Percentiles rank a stretch among this genome's conserved stretches.
These are phyloP conservation scores for Vigna trinervia DNA, from an alignment of 306 rosid genomes.

Conservation along the genomic window DNA sequence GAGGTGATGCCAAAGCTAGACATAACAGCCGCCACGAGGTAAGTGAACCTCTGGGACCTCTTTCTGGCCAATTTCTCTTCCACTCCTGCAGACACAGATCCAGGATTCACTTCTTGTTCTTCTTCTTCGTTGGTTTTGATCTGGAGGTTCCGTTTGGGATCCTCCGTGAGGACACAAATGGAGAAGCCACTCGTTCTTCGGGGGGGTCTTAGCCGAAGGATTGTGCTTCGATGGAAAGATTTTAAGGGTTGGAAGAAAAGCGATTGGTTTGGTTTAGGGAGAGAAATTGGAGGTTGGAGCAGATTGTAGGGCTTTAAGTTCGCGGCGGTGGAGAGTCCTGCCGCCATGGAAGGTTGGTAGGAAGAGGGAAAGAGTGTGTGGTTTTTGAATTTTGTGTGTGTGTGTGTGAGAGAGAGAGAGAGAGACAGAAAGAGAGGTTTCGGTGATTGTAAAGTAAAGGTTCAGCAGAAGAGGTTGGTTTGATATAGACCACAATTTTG, in stretches of 20 bases:
- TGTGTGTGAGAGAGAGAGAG: neutral
- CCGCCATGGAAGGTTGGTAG: constrained; percentile 59
- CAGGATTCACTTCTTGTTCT: constrained; percentile 32
- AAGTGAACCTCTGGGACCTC: constrained; percentile 78
- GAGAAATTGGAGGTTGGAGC: constrained; percentile 41
- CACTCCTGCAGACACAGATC: constrained; percentile 52
- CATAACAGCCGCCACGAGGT: constrained; percentile 85
- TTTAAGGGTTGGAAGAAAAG: constrained; percentile 48
- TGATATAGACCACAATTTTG: constrained; percentile 24
- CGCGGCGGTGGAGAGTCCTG: constrained; percentile 57
- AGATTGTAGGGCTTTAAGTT: constrained; percentile 53
- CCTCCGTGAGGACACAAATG: constrained; percentile 68
- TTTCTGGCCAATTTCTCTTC: constrained; percentile 68
- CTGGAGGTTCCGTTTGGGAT: constrained; percentile 52
- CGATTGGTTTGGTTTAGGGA: constrained; percentile 44
- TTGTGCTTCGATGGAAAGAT: constrained; percentile 37
- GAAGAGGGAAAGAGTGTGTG: neutral
- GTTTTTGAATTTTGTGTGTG: too few relatives aligned
- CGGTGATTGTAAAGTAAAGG: neutral
- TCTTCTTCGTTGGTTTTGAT: constrained; percentile 33
- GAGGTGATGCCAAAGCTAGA: constrained; percentile 92
- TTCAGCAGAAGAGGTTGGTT: too few relatives aligned
- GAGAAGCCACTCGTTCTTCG: constrained; percentile 50
- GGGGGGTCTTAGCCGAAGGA: constrained; percentile 26
- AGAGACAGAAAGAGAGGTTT: neutral